Conservation (phyloP, 78 protist species). For the Dictyostelium capitatum region DNA sequence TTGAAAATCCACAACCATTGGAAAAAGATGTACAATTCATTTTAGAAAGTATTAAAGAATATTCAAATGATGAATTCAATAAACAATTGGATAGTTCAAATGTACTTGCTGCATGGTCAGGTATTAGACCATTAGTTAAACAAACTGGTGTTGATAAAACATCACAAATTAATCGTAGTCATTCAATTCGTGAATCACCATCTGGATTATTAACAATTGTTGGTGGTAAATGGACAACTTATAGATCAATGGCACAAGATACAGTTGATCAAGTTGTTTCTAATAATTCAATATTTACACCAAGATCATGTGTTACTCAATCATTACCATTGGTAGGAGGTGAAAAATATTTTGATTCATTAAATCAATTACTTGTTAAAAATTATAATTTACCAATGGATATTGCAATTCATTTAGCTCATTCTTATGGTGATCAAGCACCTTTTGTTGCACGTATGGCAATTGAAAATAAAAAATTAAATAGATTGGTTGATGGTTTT, state of each 20-base stretch:
- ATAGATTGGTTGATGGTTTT: conserved; percentile 47
- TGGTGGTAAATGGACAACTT: conserved; percentile 99
- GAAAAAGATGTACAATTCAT: conserved; percentile 78
- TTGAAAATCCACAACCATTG: conserved; percentile 79
- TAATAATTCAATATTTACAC: conserved; percentile 14
- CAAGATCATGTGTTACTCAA: conserved; percentile 15
- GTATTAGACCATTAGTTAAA: conserved; percentile 92
- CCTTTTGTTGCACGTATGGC: conserved; percentile 43
- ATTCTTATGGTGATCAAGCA: conserved; percentile 78
- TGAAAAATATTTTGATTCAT: conserved; percentile 45
- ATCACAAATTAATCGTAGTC: conserved; percentile 81
- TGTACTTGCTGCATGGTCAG: conserved; percentile 88
- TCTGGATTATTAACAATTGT: conserved; percentile 90
- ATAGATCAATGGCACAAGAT: conserved; percentile 95
- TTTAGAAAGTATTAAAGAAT: conserved; percentile 29
- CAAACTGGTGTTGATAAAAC: conserved; percentile 57
- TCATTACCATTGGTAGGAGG: conserved; percentile 51
- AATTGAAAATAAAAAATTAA: conserved; percentile 25
- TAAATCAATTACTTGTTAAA: conserved; percentile 14
- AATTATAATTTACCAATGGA: conserved; percentile 35
- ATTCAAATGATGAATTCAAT: not conserved
- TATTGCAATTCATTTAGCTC: conserved; percentile 51
- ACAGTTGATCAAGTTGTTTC: conserved; percentile 81
- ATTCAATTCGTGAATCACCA: conserved; percentile 76
- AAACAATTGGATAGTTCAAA: conserved; percentile 58